Conservation (phyloP, 257 asterid genomes). For the Forsythia viridissima region DNA sequence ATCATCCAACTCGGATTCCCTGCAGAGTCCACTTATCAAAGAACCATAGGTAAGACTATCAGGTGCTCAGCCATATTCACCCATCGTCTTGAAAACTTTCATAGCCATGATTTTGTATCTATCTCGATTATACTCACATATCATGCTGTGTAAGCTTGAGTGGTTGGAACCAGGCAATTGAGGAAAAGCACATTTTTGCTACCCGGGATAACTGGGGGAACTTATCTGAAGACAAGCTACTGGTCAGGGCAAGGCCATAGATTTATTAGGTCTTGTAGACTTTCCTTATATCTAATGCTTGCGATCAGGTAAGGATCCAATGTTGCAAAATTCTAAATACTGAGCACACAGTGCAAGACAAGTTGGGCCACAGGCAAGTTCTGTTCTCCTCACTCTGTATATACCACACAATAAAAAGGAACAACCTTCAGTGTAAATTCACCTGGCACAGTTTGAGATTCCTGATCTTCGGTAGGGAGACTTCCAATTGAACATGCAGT, state of each 20-base stretch:
- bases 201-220: neutral
- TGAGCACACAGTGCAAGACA: neutral
- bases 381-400: neutral
- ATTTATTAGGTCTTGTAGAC: neutral
- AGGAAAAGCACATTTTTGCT: neutral
- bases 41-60: constrained; percentile 86
- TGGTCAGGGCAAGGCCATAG: neutral
- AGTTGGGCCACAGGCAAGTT: neutral
- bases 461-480: neutral
- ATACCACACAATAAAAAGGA: too few species aligned
- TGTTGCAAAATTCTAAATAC: neutral
- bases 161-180: neutral
- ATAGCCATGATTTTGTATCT: constrained; percentile 51
- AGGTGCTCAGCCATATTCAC: constrained; percentile 58
- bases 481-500: neutral
- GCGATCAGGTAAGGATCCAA: neutral
- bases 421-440: neutral
- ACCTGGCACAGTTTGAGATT: neutral
- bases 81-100: constrained; percentile 51
- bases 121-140: constrained; percentile 17
- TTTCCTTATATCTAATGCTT: neutral
- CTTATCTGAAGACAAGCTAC: neutral
- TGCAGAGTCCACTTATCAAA: constrained; percentile 81
- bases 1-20: constrained; percentile 69
- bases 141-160: too few species aligned